Evolutionary conservation across 495 filamentous ascomycete genomes (phyloP).

Genomic region (Trichoderma erinaceum): DNA sequence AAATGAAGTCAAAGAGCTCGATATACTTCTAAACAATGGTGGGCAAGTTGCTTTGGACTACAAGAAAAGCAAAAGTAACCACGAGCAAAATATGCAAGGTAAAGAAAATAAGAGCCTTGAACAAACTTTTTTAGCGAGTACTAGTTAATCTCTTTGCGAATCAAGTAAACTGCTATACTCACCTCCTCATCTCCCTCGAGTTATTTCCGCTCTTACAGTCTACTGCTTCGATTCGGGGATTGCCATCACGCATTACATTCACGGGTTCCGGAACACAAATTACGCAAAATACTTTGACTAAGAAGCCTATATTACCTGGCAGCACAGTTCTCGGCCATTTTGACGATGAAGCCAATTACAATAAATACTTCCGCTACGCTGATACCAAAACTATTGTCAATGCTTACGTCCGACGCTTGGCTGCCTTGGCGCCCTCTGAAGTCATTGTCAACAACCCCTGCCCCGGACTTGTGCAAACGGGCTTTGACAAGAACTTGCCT

Average conservation of each 20-base stretch:
- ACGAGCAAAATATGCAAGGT: conserved; percentile 7
- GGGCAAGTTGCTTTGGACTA: background rate
- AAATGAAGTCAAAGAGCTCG: conserved; percentile 30
- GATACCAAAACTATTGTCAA: conserved; percentile 17
- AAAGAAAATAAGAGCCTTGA: background rate
- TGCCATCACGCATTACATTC: background rate
- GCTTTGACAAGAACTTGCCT: background rate
- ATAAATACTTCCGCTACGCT: conserved; percentile 14
- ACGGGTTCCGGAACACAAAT: conserved; percentile 28
- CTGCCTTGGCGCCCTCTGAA: conserved; percentile 5
- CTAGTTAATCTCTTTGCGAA: background rate
- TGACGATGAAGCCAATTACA: conserved; percentile 8
- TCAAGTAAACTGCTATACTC: conserved; percentile 2
- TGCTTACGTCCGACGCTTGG: conserved; percentile 17
- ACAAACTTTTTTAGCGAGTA: background rate
- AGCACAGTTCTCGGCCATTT: background rate
- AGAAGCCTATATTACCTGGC: background rate
- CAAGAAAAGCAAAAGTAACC: conserved; percentile 1
- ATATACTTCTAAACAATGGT: conserved; percentile 41
- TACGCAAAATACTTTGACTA: conserved; percentile 18
- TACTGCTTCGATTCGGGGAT: background rate
- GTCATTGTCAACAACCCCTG: background rate
- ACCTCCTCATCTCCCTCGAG: background rate
- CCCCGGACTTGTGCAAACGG: conserved; percentile 2
- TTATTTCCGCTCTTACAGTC: background rate